Conservation (phyloP, 1,284 basidiomycete genomes). For the Lignosus rhinocerotis region DNA sequence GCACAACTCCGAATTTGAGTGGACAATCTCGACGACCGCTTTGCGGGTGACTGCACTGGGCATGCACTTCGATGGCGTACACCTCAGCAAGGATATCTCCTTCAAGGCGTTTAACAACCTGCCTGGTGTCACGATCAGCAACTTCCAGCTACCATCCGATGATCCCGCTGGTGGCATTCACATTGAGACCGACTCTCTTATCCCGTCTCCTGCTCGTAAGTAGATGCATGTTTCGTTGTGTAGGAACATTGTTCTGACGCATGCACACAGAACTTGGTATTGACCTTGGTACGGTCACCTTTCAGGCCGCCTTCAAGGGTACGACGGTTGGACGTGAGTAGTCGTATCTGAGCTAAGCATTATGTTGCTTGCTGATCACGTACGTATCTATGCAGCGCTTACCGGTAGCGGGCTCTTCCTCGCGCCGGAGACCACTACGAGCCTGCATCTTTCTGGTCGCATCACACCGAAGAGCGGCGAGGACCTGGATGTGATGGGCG, state of each 20-base stretch:
- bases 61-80: slow-evolving; percentile 69
- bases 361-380: not conserved
- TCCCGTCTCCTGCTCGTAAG: slow-evolving; percentile 69
- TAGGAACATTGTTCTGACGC: not conserved
- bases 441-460: slow-evolving; percentile 57
- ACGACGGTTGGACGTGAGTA: slow-evolving; percentile 54
- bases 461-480: slow-evolving; percentile 62
- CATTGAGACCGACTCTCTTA: slow-evolving; percentile 65
- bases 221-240: slow-evolving; percentile 18
- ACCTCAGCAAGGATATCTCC: slow-evolving; percentile 61
- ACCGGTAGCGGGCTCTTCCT: slow-evolving; percentile 53
- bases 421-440: slow-evolving; percentile 49
- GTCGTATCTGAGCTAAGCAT: not conserved
- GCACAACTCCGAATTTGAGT: slow-evolving; percentile 67
- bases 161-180: slow-evolving; percentile 70
- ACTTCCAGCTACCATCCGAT: slow-evolving; percentile 68
- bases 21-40: slow-evolving; percentile 67
- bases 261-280: slow-evolving; percentile 61
- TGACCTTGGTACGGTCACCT: slow-evolving; percentile 68
- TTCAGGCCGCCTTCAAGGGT: slow-evolving; percentile 61
- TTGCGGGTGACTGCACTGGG: slow-evolving; percentile 68
- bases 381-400: slow-evolving; percentile 41
- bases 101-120: slow-evolving; percentile 75
- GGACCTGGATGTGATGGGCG: slow-evolving; percentile 57
- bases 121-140: slow-evolving; percentile 67